phyloP scores from a whole-genome alignment of 306 rosid species.

The Dalbergia cultrata region DNA sequence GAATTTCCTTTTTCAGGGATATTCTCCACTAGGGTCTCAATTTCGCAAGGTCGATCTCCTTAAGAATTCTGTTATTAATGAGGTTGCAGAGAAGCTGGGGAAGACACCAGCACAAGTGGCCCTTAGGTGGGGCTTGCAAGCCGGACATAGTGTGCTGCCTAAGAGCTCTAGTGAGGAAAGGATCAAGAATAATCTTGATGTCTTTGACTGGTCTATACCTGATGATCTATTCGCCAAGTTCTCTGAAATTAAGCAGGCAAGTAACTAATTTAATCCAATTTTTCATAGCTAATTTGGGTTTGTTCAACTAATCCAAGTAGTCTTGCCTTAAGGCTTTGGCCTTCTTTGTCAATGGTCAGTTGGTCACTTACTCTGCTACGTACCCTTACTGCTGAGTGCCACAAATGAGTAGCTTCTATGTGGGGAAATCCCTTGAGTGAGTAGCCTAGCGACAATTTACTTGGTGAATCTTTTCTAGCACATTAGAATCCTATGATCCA shows the following conservation, averaged over 20 bases:
- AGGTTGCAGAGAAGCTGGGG: conserved; percentile 29
- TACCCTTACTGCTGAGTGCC: background rate
- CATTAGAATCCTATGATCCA: background rate
- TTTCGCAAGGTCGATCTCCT: background rate
- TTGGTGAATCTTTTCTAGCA: background rate
- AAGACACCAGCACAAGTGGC: conserved; percentile 38
- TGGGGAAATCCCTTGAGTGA: background rate
- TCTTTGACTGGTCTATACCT: conserved; percentile 36
- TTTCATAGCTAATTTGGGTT: conserved; percentile 27
- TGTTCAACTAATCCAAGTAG: background rate
- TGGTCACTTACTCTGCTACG: background rate
- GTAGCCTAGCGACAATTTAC: background rate
- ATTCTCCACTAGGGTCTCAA: conserved; percentile 29
- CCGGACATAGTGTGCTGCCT: conserved; percentile 31
- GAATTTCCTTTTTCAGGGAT: conserved; percentile 18
- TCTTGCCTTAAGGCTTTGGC: background rate
- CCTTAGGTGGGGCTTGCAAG: conserved; percentile 39
- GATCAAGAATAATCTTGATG: conserved; percentile 25
- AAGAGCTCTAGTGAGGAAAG: conserved; percentile 22
- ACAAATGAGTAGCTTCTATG: background rate
- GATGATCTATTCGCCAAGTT: conserved; percentile 8
- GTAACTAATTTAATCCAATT: background rate
- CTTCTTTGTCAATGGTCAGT: background rate
- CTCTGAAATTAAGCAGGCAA: conserved; percentile 31
- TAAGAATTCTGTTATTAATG: conserved; percentile 12